Base-by-base conservation (phyloP, 495 filamentous ascomycete species). In the Annulohypoxylon moriforme region DNA sequence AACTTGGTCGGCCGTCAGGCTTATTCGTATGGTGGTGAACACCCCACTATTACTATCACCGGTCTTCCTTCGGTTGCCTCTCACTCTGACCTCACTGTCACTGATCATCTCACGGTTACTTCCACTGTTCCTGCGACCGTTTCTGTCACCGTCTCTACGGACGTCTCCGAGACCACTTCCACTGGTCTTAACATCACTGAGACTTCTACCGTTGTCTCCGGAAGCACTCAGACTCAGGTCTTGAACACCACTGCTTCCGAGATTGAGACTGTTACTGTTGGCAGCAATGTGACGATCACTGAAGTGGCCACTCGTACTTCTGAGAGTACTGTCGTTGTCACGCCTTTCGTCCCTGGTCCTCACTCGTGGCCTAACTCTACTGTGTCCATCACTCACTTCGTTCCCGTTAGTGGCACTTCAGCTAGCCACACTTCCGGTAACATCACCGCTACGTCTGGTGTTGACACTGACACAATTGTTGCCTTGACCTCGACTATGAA, bases 11-110 rank as follows among this genome's bases (percentile, higher is more conserved):
- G 52, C 1, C 38, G 46, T 8, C 62, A 71, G 68, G 50, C 47
- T 13, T 64, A 67, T 36, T 24, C 50, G 9, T 72, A 72, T 4
- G 69, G 69, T 4, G 69, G 69, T 9, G 40, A 64, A 3, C 59
- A 60, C 18, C 59, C 69, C 6, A 64, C 64, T 7, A 16, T 67
- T 18, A 68, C 49, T 8, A 36, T 58, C n/a, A 63, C 67, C 0
- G 25, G 22, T 11, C 42, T 47, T 2, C 36, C 66, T 13, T 4
- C 55, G 1, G 31, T 18, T 22, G 3, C 36, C 6, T 7, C 5
- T 25, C n/a, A 49, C 29, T 16, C n/a, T 14, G 50, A 20, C n/a
- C 25, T 36, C 9, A 47, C 58, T 2, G 16, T 49, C 13, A 57
- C 53, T 40, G 60, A 60, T 20, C 49, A 61, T 46, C 36, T 61